phyloP scores from a whole-genome alignment of 2,329 filamentous ascomycete genomes.

The Polytolypa hystricis region DNA sequence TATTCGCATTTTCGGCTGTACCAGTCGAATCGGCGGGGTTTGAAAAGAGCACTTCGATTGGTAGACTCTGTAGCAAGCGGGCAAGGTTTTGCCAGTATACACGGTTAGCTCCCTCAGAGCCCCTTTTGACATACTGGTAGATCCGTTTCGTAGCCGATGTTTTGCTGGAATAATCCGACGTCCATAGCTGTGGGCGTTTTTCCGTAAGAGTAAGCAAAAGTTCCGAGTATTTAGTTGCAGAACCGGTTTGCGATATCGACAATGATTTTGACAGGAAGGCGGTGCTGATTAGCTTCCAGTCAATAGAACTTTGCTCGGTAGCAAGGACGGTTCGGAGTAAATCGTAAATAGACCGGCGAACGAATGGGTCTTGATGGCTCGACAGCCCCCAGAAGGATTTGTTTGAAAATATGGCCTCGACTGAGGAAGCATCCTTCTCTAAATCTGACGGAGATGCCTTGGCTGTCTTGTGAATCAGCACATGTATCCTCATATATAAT shows the following conservation, averaged over 20 bases:
- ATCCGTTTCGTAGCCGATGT: constrained; percentile 48
- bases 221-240: constrained; percentile 59
- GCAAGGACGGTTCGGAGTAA: constrained; percentile 42
- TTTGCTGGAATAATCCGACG: constrained; percentile 48
- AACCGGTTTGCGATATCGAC: constrained; percentile 60
- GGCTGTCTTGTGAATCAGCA: no score
- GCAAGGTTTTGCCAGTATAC: constrained; percentile 64
- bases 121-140: constrained; percentile 63
- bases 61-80: constrained; percentile 48
- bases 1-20: constrained; percentile 41
- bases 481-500: no score
- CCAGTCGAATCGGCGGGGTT: constrained; percentile 16
- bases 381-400: constrained; percentile 51
- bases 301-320: constrained; percentile 35
- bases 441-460: constrained; percentile 39
- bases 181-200: constrained; percentile 62
- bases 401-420: constrained; percentile 56
- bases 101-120: constrained; percentile 64
- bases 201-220: constrained; percentile 57
- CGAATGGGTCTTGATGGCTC: constrained; percentile 44
- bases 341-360: constrained; percentile 47
- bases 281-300: constrained; percentile 57
- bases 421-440: constrained; percentile 48
- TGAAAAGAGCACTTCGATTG: constrained; percentile 35
- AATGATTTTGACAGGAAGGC: constrained; percentile 66